Evolutionary conservation across 2,329 filamentous ascomycete genomes (phyloP), one percentile per base, ranked within the genome.

Genomic region (Exophiala viscosa): DNA sequence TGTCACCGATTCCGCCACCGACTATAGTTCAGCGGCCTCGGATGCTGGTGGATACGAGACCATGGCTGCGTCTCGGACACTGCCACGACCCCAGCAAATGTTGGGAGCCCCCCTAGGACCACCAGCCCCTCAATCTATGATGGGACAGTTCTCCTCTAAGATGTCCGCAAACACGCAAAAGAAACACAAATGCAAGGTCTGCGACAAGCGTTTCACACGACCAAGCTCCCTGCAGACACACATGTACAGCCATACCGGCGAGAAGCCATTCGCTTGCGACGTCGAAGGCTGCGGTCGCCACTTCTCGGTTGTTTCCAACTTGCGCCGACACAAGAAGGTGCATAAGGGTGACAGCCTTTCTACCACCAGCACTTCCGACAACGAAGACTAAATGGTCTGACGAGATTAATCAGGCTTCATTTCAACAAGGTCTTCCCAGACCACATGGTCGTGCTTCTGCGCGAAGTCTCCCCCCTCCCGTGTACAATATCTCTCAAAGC

Each of bases 121-220:
- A 1, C 90, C 90, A 1, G 90, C 90, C 14, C 91, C 90, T 1
- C 88, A 95, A 67, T 95, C 91, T 0, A 96, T 99, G 90, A 99
- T 99, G 93, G 85, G 90, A 47, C 91, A 95, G 65, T 97, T 97
- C 75, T 96, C 89, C 73, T 96, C 92, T 59, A 96, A 96, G 74
- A 86, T 96, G 47, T 91, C 90, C 0, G 91, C 89, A 14, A 96
- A 90, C 73, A 93, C 92, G 8, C 90, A 96, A 69, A 97, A 97
- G 84, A 97, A 97, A 79, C 93, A 97, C 76, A 96, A 96, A 78
- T 97, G 92, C 82, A 96, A 96, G 75, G 88, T 97, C 55, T 97
- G 92, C 76, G 92, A 96, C 73, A 96, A 97, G 80, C 85, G 92
- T 39, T 97, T 97, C 70, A 96, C 92, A 2, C 83, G 92, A 49